Evolutionary conservation across 495 filamentous ascomycete species (phyloP), one percentile per base, ranked within the genome.

Genomic region (Xylona heveae): DNA sequence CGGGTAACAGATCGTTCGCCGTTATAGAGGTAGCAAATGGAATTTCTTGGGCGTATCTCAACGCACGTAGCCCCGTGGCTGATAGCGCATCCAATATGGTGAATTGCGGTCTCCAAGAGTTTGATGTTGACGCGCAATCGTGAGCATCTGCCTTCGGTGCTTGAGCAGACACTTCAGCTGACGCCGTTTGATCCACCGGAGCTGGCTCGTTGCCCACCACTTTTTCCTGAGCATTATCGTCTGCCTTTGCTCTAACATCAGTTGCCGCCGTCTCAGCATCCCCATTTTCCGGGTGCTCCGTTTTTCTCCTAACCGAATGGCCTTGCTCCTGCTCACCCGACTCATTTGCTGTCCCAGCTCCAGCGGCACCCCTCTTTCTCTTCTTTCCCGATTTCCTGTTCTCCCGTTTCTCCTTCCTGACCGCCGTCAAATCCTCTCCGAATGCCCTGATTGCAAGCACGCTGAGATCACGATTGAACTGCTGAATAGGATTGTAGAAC

Each of bases 401-500:
- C 30, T 52, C 49, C 18, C 51, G 32, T 23, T 35, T 40, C 29
- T 42, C 40, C 31, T 46, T 48, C 39, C 55, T 38, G 42, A 39
- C 38, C 20, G 50, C 60, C 9, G 76, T 32, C 9, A 64, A 46
- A 37, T 81, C 70, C 33, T 88, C 71, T 0, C 72, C 78, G 55
- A 78, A 91, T 0, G 73, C 71, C 44, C 72, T 75, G 43, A 95
- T 90, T 12, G 83, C 78, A 14, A 95, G 63, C 19, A 94, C 77
- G 44, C 79, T 92, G 41, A 97, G 55, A 53, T 97, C 88, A 6
- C 88, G 70, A 55, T 97, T 97, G 59, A 93, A 97, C 50, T 95
- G 90, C 47, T 95, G 90, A 25, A 97, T 91, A 0, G 88, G 85
- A 41, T 97, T 97, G 57, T 97, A 97, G 49, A 97, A 97, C 17